Base-by-base conservation (phyloP, 1,284 basidiomycete species). In the Naganishia sp. region DNA sequence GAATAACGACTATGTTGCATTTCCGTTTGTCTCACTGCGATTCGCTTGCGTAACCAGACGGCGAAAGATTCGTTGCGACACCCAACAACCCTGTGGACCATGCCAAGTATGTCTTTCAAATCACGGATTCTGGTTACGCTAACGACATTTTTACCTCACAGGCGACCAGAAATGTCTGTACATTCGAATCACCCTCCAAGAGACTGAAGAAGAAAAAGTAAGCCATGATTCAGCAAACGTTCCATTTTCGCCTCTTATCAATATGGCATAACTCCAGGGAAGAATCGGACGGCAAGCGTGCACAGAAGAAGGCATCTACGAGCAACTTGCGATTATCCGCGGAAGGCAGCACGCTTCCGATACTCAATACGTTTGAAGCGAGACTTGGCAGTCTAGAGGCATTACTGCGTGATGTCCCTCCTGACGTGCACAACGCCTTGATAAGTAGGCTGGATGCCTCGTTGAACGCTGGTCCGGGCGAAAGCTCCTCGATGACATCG, bases 1-100 rank as follows among this genome's bases (percentile, higher is more conserved):
- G 7, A 16, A 15, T 55, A 11, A 33, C 21, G 11, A 16, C 25
- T 6, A 0, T 13, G 4, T 16, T 10, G 16, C 33, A 15, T 7
- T 3, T 25, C 31, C 3, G 21, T 36, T n/a, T 13, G 15, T 43
- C 42, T 46, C 64, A 23, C 43, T 16, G 10, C 28, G 28, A 45
- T 18, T 53, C 13, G 33, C 21, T 39, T 45, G 23, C 28, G 5
- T 23, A 16, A 13, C 4, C 56, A 70, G 70, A 54, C 68, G 69
- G 33, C 50, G 71, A 18, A 72, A 70, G 49, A 72, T 70, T 50
- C 65, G 69, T 49, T 81, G 80, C 61, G 79, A 80, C 68, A 80
- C 79, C 0, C 75, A 80, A 66, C 78, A 79, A 57, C 80, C 80
- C 0, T 81, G 80, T 63, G 78, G 75, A 36, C 80, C 80, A 16